Evolutionary conservation across 2,329 filamentous ascomycete genomes (phyloP).

Genomic region (Pestalotiopsis sp.): DNA sequence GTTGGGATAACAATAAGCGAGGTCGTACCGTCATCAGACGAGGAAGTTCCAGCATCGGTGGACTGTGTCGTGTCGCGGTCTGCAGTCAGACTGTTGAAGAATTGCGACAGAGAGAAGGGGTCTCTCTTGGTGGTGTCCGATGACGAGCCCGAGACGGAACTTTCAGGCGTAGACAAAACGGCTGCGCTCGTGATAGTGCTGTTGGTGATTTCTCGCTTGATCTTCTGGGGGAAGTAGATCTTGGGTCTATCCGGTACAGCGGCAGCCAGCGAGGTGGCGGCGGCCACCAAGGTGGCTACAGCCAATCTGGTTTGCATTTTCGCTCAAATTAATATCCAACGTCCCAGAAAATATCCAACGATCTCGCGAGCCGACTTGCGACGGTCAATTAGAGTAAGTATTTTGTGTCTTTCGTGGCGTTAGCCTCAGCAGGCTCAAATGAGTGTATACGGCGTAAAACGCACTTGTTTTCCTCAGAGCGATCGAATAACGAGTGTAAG

Average conservation of each 20-base stretch:
- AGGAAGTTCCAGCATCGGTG: slow-evolving; percentile 11
- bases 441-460: background rate
- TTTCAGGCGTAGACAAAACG: slow-evolving; percentile 22
- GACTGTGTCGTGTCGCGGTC: background rate
- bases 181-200: slow-evolving; percentile 32
- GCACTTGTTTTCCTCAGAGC: slow-evolving; percentile 41
- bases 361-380: background rate
- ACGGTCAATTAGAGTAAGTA: background rate
- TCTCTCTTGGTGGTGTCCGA: slow-evolving; percentile 25
- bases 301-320: slow-evolving; percentile 33
- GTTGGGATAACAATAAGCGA: slow-evolving; percentile 23
- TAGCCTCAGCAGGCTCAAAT: slow-evolving; percentile 6
- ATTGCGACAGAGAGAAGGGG: slow-evolving; percentile 24
- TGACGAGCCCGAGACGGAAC: slow-evolving; percentile 17
- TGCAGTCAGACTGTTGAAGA: slow-evolving; percentile 25
- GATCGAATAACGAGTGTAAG: slow-evolving; percentile 48
- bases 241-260: slow-evolving; percentile 40
- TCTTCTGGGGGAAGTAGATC: slow-evolving; percentile 46
- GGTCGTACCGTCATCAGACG: slow-evolving; percentile 6
- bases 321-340: slow-evolving; percentile 23
- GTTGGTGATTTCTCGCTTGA: slow-evolving; percentile 42
- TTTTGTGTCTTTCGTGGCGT: background rate
- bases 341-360: background rate
- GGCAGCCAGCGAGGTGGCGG: slow-evolving; percentile 35
- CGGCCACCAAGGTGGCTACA: slow-evolving; percentile 39